phyloP scores from a whole-genome alignment of 2,329 filamentous ascomycete species.

The Colletotrichum sp. region DNA sequence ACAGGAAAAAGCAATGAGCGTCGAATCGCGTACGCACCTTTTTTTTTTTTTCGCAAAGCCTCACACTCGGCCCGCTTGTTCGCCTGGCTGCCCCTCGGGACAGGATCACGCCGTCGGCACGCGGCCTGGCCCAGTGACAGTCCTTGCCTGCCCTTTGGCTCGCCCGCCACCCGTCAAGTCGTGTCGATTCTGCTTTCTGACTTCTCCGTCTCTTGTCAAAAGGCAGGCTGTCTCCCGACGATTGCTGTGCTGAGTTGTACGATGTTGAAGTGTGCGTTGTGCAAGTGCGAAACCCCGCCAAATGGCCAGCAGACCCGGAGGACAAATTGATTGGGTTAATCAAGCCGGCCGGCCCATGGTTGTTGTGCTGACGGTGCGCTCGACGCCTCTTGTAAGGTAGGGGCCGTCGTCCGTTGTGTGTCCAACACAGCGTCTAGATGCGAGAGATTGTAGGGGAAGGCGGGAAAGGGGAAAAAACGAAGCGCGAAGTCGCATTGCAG shows the following conservation, averaged over 20 bases:
- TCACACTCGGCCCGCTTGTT: slow-evolving; percentile 16
- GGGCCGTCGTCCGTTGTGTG: background rate
- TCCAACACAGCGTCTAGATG: slow-evolving; percentile 2
- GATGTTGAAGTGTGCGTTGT: background rate
- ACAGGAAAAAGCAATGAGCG: slow-evolving; percentile 13
- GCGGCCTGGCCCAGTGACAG: slow-evolving; percentile 3
- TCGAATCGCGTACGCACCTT: slow-evolving; percentile 8
- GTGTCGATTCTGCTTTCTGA: background rate
- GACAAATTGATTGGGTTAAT: background rate
- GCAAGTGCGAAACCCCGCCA: background rate
- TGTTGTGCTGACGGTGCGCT: background rate
- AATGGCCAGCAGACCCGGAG: background rate
- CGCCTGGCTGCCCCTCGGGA: slow-evolving; percentile 9
- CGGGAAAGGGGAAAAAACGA: slow-evolving; percentile 19
- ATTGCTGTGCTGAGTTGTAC: background rate
- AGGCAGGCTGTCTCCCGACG: background rate
- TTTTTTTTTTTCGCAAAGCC: background rate
- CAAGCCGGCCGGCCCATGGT: background rate
- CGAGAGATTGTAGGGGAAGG: slow-evolving; percentile 18
- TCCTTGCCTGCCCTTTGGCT: background rate
- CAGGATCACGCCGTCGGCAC: slow-evolving; percentile 4
- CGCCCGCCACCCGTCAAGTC: background rate
- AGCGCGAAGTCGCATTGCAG: slow-evolving; percentile 13
- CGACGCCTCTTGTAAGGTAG: background rate
- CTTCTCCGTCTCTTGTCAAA: background rate